phyloP scores from a whole-genome alignment of 345 rosid genomes.

The Brassica juncea region DNA sequence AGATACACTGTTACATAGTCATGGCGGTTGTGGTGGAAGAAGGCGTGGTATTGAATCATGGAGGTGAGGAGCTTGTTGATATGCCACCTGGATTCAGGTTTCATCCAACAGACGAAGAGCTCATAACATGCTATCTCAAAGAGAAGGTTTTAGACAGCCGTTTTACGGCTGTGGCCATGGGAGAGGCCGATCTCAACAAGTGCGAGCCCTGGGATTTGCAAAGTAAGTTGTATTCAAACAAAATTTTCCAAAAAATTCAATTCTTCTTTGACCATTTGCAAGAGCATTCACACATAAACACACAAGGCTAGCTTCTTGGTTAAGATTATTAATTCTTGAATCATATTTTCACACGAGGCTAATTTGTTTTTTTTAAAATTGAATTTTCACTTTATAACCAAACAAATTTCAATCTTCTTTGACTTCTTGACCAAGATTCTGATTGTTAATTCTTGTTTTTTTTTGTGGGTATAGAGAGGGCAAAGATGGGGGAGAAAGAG shows the following conservation, averaged over 20 bases:
- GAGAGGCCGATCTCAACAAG: conserved; percentile 93
- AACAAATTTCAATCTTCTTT: conserved; percentile 11
- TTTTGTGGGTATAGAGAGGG: conserved; percentile 54
- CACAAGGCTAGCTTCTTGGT: conserved; percentile 27
- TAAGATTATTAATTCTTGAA: conserved; percentile 14
- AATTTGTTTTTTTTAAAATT: neutral
- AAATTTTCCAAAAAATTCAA: neutral
- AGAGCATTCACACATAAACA: conserved; percentile 21
- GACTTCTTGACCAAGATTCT: conserved; percentile 28
- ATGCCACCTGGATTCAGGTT: conserved; percentile 93
- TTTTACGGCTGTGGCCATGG: conserved; percentile 73
- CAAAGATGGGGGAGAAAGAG: conserved; percentile 96
- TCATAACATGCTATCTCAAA: conserved; percentile 66
- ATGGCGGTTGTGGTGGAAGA: conserved; percentile 57
- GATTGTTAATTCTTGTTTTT: neutral
- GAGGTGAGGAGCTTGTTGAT: conserved; percentile 60
- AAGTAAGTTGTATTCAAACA: conserved; percentile 44
- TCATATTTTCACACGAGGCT: conserved; percentile 12
- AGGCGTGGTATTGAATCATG: conserved; percentile 43
- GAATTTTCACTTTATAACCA: neutral
- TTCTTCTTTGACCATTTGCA: conserved; percentile 26
- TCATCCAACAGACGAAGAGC: conserved; percentile 96
- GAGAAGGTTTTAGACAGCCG: conserved; percentile 61
- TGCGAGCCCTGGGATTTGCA: conserved; percentile 97
- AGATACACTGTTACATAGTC: conserved; percentile 21